phyloP scores from a whole-genome alignment of 176 grass and related monocot genomes.

The Coix lacrymajobi region DNA sequence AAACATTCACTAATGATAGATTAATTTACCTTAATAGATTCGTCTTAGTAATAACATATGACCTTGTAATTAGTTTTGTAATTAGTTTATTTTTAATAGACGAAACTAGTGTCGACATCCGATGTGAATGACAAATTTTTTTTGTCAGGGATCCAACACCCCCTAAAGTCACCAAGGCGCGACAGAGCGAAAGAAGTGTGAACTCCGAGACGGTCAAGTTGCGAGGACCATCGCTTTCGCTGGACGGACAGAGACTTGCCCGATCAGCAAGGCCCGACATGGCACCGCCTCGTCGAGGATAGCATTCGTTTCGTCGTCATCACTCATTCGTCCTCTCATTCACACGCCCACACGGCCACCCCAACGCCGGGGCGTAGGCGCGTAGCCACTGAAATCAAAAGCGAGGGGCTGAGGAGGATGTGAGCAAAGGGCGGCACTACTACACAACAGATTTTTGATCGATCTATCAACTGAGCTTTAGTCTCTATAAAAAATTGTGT shows the following conservation, averaged over 20 bases:
- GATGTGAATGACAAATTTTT: too few relatives aligned
- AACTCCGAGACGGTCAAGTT: neutral
- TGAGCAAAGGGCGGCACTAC: too few relatives aligned
- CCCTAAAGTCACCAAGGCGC: neutral
- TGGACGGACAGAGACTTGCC: neutral
- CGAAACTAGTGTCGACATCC: too few relatives aligned
- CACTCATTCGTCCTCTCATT: neutral
- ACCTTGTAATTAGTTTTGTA: too few relatives aligned
- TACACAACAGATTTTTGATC: too few relatives aligned
- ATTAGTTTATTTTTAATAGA: too few relatives aligned
- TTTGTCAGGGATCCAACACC: neutral
- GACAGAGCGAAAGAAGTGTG: neutral
- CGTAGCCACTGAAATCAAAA: neutral
- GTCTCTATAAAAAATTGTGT: too few relatives aligned
- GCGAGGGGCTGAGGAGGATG: neutral
- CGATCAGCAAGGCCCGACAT: neutral
- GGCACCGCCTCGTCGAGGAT: neutral
- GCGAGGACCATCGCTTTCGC: slow-evolving; percentile 1
- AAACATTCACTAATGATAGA: too few relatives aligned
- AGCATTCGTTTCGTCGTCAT: neutral
- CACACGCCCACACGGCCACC: too few relatives aligned
- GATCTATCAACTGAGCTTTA: too few relatives aligned
- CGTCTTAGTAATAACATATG: too few relatives aligned
- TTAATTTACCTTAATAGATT: too few relatives aligned
- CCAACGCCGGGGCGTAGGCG: neutral